A percentile compares a stretch with the other conserved stretches of the same genome.
Conservation (phyloP, 73 alveolate genomes). For the Urostyla sp. region DNA sequence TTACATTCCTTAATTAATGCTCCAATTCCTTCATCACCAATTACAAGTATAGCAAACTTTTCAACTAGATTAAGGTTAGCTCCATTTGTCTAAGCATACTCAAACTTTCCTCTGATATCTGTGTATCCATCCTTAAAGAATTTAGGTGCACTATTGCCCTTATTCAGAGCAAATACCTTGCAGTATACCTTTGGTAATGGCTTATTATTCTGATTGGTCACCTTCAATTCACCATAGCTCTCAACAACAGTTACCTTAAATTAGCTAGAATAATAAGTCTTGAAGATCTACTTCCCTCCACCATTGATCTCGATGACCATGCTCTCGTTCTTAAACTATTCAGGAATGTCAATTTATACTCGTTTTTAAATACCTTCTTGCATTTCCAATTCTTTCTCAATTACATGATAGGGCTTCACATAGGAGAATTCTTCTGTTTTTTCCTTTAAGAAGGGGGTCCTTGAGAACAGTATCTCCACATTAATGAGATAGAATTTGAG, state of each 20-base stretch:
- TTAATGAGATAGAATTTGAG: constrained; percentile 87
- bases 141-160: constrained; percentile 58
- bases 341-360: constrained; percentile 70
- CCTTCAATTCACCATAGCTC: constrained; percentile 89
- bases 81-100: constrained; percentile 88
- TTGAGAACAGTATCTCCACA: constrained; percentile 87
- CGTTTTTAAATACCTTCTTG: constrained; percentile 51
- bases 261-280: constrained; percentile 84
- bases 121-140: constrained; percentile 97
- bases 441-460: constrained; percentile 88
- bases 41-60: constrained; percentile 87
- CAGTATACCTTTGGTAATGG: constrained; percentile 90
- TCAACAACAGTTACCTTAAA: constrained; percentile 75
- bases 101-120: constrained; percentile 96
- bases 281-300: constrained; percentile 63
- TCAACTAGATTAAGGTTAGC: constrained; percentile 73
- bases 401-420: constrained; percentile 89
- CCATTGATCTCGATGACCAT: constrained; percentile 83
- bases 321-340: constrained; percentile 76
- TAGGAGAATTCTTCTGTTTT: constrained; percentile 81
- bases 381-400: constrained; percentile 48
- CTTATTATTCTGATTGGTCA: constrained; percentile 60
- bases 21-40: constrained; percentile 88
- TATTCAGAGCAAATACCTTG: constrained; percentile 83
- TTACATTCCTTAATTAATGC: constrained; percentile 75